Evolutionary conservation across 805 yeast genomes (phyloP).

Genomic region (Kodamaea leandrae): DNA sequence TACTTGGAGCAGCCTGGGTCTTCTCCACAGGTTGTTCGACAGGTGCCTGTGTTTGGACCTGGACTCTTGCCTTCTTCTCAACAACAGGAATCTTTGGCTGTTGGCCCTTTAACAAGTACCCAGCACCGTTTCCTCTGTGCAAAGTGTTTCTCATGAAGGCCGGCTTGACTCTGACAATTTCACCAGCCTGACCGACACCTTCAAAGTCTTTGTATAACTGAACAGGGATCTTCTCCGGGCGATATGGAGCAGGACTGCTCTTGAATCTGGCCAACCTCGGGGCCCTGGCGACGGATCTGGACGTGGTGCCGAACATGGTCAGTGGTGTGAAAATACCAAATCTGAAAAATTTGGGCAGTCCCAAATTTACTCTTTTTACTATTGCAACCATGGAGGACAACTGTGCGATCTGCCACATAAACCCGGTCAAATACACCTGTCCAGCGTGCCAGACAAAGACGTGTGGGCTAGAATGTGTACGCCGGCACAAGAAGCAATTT

Average conservation of each 20-base stretch:
- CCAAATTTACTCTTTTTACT: neutral
- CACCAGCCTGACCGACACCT: conserved; percentile 65
- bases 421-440: conserved; percentile 63
- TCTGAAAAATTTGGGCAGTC: conserved; percentile 1
- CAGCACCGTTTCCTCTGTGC: conserved; percentile 71
- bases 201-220: conserved; percentile 72
- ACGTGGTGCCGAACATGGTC: conserved; percentile 2
- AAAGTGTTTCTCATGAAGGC: conserved; percentile 79
- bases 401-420: conserved; percentile 29
- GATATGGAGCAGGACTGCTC: conserved; percentile 12
- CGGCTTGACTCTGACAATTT: conserved; percentile 71
- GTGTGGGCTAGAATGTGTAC: conserved; percentile 72
- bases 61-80: conserved; percentile 16
- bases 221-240: conserved; percentile 53
- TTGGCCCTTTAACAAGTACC: conserved; percentile 47
- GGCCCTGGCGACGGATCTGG: conserved; percentile 3
- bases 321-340: neutral
- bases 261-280: conserved; percentile 16
- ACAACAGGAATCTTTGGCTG: conserved; percentile 45
- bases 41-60: conserved; percentile 3
- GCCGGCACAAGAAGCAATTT: conserved; percentile 59
- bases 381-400: neutral
- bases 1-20: neutral
- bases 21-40: neutral
- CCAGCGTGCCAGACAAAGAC: conserved; percentile 71